Evolutionary conservation across 257 asterid species (phyloP).

Genomic region (Gynochthodes officinalis): DNA sequence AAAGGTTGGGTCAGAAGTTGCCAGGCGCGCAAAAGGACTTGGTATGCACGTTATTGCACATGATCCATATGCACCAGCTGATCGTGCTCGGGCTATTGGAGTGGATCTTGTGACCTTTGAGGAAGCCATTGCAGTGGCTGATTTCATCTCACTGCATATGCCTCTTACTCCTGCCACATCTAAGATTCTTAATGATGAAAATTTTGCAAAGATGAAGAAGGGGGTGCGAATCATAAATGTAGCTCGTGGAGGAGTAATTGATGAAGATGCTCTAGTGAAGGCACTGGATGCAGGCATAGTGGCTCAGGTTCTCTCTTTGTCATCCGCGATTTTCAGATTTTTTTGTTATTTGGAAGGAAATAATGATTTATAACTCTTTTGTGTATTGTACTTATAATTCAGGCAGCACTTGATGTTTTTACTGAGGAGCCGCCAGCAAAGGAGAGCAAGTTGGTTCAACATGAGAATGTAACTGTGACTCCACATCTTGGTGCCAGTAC

Average conservation of each 20-base stretch:
- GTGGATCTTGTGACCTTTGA: constrained; percentile 90
- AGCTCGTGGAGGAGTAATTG: constrained; percentile 98
- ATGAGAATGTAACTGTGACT: constrained; percentile 72
- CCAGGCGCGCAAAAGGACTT: constrained; percentile 92
- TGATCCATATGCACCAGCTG: constrained; percentile 92
- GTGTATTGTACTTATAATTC: constrained; percentile 12
- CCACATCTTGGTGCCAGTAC: constrained; percentile 99
- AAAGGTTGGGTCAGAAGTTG: constrained; percentile 97
- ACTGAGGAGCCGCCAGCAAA: constrained; percentile 89
- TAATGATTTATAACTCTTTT: neutral
- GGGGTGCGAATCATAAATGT: constrained; percentile 87
- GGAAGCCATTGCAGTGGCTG: constrained; percentile 71
- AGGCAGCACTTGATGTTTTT: constrained; percentile 99
- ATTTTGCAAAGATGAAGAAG: constrained; percentile 89
- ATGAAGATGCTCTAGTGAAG: constrained; percentile 84
- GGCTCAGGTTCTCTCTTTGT: constrained; percentile 62
- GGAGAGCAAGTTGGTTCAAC: constrained; percentile 76
- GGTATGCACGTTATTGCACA: constrained; percentile 96
- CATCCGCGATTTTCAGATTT: neutral
- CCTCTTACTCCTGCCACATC: constrained; percentile 80
- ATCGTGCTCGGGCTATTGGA: constrained; percentile 91
- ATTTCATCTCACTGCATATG: constrained; percentile 93
- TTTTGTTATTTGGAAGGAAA: neutral
- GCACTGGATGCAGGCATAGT: constrained; percentile 91
- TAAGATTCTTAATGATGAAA: constrained; percentile 72